Percentiles rank a stretch among this genome's conserved stretches.
phyloP scores from a whole-genome alignment of 2,329 filamentous ascomycete genomes.

The Aureobasidium namibiae region DNA sequence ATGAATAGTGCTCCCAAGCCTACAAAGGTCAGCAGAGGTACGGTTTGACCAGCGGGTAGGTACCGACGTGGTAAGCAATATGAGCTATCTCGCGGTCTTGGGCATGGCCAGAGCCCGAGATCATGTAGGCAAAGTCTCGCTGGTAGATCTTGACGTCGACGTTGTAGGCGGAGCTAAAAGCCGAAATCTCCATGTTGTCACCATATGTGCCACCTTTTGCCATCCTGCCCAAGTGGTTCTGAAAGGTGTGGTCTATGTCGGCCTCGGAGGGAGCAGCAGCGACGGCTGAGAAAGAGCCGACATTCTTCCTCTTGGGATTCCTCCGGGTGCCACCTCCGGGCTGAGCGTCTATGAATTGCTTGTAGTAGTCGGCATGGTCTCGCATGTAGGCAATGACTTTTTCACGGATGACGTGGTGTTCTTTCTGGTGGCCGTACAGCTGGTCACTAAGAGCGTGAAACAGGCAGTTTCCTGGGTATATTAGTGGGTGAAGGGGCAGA shows the following conservation, averaged over 20 bases:
- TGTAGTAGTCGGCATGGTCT: conserved; percentile 53
- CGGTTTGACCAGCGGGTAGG: neutral
- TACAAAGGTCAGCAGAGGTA: conserved; percentile 25
- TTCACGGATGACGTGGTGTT: conserved; percentile 51
- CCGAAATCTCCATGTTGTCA: conserved; percentile 59
- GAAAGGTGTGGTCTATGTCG: conserved; percentile 45
- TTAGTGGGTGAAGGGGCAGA: conserved; percentile 12
- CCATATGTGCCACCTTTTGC: conserved; percentile 54
- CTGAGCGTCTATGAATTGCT: conserved; percentile 52
- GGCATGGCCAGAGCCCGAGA: conserved; percentile 33
- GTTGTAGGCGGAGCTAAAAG: conserved; percentile 54
- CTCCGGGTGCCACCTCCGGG: conserved; percentile 47
- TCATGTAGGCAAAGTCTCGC: conserved; percentile 43
- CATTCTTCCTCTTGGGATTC: conserved; percentile 51
- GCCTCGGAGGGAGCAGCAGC: conserved; percentile 41
- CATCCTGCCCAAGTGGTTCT: conserved; percentile 52
- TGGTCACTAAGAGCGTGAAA: conserved; percentile 62
- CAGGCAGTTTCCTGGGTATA: conserved; percentile 54
- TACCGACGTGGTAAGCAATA: conserved; percentile 55
- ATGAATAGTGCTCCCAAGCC: conserved; percentile 60
- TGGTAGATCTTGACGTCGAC: conserved; percentile 57
- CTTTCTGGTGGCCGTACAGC: conserved; percentile 52
- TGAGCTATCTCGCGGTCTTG: conserved; percentile 37
- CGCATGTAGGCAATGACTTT: conserved; percentile 55
- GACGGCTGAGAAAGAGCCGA: conserved; percentile 39